Percentiles rank a stretch among this genome's conserved stretches.
Conservation (phyloP, 2,329 filamentous ascomycete genomes). For the Thelonectria olida region DNA sequence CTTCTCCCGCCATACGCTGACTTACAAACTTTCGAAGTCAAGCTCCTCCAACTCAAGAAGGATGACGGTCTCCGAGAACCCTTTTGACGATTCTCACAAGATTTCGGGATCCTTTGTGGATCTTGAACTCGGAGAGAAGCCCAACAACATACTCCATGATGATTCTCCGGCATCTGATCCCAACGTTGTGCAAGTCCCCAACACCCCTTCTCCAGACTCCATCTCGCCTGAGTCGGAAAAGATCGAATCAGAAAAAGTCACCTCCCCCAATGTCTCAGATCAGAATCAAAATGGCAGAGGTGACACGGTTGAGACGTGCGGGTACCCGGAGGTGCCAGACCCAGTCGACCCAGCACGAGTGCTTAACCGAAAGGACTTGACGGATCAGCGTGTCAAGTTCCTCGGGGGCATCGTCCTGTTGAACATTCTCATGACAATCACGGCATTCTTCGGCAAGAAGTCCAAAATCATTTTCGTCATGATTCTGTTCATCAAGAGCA, state of each 20-base stretch:
- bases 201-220: not conserved
- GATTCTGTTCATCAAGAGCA: constrained; percentile 34
- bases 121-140: not conserved
- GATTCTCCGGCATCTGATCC: not conserved
- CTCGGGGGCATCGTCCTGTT: constrained; percentile 25
- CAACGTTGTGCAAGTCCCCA: not conserved
- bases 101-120: not conserved
- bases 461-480: constrained; percentile 27
- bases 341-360: constrained; percentile 28
- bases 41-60: no score
- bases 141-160: not conserved
- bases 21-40: no score
- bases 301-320: constrained; percentile 25
- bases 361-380: constrained; percentile 21
- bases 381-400: constrained; percentile 28
- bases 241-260: no score
- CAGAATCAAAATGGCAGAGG: not conserved
- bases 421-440: constrained; percentile 28
- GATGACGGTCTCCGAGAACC: not conserved
- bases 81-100: not conserved
- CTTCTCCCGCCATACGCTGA: no score
- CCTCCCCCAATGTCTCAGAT: not conserved
- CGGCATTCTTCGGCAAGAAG: constrained; percentile 29
- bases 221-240: not conserved
- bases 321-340: constrained; percentile 28